phyloP scores from a whole-genome alignment of 805 yeast genomes.

The Lachancea sp. region DNA sequence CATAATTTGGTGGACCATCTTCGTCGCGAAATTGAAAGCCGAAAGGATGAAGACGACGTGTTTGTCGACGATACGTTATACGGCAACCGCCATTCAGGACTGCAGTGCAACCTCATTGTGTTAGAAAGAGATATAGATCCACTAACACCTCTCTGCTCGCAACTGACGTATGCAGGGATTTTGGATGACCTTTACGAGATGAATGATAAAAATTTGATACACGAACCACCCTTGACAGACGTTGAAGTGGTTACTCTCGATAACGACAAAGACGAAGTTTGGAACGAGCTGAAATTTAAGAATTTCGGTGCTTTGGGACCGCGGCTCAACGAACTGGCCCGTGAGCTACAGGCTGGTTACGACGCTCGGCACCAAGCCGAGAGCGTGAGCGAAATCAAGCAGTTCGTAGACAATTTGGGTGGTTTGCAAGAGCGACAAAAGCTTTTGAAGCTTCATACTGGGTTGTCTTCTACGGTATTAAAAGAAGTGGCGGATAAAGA shows the following conservation, averaged over 20 bases:
- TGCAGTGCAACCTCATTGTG: slow-evolving; percentile 65
- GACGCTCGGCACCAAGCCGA: slow-evolving; percentile 52
- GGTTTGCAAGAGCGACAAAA: slow-evolving; percentile 62
- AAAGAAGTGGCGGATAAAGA: slow-evolving; percentile 34
- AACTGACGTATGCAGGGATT: slow-evolving; percentile 76
- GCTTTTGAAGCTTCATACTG: slow-evolving; percentile 64
- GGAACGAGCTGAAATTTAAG: slow-evolving; percentile 46
- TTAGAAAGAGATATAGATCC: slow-evolving; percentile 75
- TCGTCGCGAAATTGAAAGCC: slow-evolving; percentile 13
- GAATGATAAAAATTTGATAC: slow-evolving; percentile 3
- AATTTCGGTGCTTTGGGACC: slow-evolving; percentile 80
- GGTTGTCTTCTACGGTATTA: slow-evolving; percentile 61
- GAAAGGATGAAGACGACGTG: slow-evolving; percentile 13
- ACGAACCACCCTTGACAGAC: slow-evolving; percentile 21
- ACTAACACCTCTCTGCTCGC: slow-evolving; percentile 64
- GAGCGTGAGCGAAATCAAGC: slow-evolving; percentile 58
- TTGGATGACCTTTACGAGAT: slow-evolving; percentile 64
- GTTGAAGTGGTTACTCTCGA: slow-evolving; percentile 13
- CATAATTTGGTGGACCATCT: slow-evolving; percentile 16
- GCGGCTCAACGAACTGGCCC: slow-evolving; percentile 63
- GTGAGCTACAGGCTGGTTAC: slow-evolving; percentile 59
- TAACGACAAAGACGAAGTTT: slow-evolving; percentile 25
- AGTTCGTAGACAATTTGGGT: slow-evolving; percentile 64
- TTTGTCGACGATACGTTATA: slow-evolving; percentile 27
- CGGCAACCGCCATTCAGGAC: slow-evolving; percentile 35